phyloP scores from a whole-genome alignment of 371 early-diverging fungal genomes.

The Coemansia sp. region DNA sequence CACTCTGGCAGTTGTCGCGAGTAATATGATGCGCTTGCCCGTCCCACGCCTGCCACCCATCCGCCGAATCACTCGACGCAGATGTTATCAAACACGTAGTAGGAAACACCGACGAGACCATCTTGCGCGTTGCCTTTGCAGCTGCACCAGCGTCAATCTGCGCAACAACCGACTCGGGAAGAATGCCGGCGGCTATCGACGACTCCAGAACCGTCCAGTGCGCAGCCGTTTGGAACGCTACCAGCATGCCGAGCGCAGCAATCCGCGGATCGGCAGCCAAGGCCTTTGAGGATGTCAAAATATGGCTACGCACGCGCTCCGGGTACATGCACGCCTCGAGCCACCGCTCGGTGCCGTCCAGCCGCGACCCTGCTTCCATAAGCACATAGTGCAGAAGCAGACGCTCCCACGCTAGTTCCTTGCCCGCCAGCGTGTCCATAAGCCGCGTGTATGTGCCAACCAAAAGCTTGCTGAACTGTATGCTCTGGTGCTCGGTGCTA shows the following conservation, averaged over 20 bases:
- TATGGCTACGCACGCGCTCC: conserved; percentile 4
- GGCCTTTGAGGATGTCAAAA: not conserved
- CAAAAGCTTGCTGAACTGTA: conserved; percentile 10
- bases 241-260: conserved; percentile 19
- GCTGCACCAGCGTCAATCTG: not conserved
- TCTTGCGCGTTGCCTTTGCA: not conserved
- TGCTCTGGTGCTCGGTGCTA: conserved; percentile 36
- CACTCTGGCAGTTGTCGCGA: conserved; percentile 17
- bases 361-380: conserved; percentile 28
- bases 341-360: conserved; percentile 34
- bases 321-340: conserved; percentile 25
- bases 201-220: conserved; percentile 33
- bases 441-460: conserved; percentile 5
- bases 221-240: conserved; percentile 39
- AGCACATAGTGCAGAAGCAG: conserved; percentile 36
- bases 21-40: conserved; percentile 42
- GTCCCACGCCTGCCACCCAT: conserved; percentile 43
- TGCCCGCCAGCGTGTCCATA: not conserved
- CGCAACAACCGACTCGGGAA: conserved; percentile 12
- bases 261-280: conserved; percentile 1
- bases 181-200: conserved; percentile 17
- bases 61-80: not conserved
- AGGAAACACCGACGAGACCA: conserved; percentile 3
- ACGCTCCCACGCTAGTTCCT: conserved; percentile 20
- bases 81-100: not conserved